These are phyloP conservation scores for Hysterium pulicare DNA, from an alignment of 2,329 filamentous ascomycete species.

Conservation along the genomic window DNA sequence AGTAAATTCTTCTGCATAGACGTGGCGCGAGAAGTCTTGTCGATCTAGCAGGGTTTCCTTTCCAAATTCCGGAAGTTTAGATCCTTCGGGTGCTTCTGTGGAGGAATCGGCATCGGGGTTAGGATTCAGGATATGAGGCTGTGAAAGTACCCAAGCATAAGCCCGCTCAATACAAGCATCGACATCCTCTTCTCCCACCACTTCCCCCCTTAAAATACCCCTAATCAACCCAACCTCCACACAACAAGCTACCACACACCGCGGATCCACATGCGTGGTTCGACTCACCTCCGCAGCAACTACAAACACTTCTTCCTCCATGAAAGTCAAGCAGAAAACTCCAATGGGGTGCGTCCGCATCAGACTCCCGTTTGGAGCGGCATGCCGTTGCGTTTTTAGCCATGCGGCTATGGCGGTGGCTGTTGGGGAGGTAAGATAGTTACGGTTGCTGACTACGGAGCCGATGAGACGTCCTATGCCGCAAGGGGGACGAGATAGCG, in stretches of 20 bases:
- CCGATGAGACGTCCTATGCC: constrained; percentile 50
- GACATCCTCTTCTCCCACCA: constrained; percentile 39
- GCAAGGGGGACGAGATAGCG: constrained; percentile 47
- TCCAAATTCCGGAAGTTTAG: too few species aligned
- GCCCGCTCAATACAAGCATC: constrained; percentile 42
- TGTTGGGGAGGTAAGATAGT: constrained; percentile 42
- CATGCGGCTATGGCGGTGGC: constrained; percentile 42
- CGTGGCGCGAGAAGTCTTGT: constrained; percentile 43
- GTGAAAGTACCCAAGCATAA: constrained; percentile 39
- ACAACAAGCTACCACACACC: constrained; percentile 51
- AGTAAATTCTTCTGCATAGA: constrained; percentile 35
- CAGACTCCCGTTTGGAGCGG: constrained; percentile 52
- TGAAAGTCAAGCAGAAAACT: constrained; percentile 44
- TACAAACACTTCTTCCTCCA: constrained; percentile 44
- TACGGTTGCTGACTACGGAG: constrained; percentile 40
- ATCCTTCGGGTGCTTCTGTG: constrained; percentile 22
- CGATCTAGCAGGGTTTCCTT: constrained; percentile 32
- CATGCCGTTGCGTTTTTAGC: constrained; percentile 37
- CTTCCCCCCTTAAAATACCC: constrained; percentile 46
- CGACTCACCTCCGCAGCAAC: constrained; percentile 42
- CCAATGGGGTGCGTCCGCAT: constrained; percentile 55
- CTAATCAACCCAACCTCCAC: constrained; percentile 48
- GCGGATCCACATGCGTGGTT: constrained; percentile 51
- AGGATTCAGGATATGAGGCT: constrained; percentile 21
- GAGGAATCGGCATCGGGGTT: constrained; percentile 15